Base-by-base conservation (phyloP, 2,329 filamentous ascomycete species). In the Emergomyces orientalis region DNA sequence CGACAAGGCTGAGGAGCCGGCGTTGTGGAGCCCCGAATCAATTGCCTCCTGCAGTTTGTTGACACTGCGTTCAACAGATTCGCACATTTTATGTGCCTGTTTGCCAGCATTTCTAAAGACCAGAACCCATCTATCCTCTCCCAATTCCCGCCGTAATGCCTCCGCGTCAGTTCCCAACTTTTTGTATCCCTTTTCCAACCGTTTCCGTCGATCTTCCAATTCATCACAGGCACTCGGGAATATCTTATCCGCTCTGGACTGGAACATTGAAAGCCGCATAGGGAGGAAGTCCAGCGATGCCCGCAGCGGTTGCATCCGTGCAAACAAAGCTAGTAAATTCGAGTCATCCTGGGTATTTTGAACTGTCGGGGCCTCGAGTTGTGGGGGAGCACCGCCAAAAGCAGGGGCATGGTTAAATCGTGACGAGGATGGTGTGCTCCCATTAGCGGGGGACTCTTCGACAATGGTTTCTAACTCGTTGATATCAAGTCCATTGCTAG, bases 31-130 rank as follows among this genome's bases (percentile, higher is more conserved):
- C 8, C 87, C 87, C 13, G 85, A 81, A 63, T 96, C 90, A 19
- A 96, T 80, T 3, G 86, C 87, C 71, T 96, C 91, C 66, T 84
- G 86, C 43, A 99, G 81, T 76, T 96, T 96, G 56, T 81, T 77
- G 63, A 95, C 85, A 72, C 91, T 96, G 66, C 93, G 84, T 72
- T 95, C 90, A 27, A 97, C 90, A 3, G 92, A 97, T 68, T 96
- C 91, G 72, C 91, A 93, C 91, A 99, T 96, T 78, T 96, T 96
- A 68, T 94, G 86, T 4, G 94, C 93, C 75, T 97, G 91, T 63
- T 88, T 84, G 17, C 91, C 92, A 19, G 94, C 94, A 67, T 94
- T 93, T 63, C 93, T 86, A 78, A 99, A 99, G 43, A 97, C 92
- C 61, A 95, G 83, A 52, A 99, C 87, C 94, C 94, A 99, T 63